Conservation (phyloP, 208 protist species). For the Wallacemonas collosoma region DNA sequence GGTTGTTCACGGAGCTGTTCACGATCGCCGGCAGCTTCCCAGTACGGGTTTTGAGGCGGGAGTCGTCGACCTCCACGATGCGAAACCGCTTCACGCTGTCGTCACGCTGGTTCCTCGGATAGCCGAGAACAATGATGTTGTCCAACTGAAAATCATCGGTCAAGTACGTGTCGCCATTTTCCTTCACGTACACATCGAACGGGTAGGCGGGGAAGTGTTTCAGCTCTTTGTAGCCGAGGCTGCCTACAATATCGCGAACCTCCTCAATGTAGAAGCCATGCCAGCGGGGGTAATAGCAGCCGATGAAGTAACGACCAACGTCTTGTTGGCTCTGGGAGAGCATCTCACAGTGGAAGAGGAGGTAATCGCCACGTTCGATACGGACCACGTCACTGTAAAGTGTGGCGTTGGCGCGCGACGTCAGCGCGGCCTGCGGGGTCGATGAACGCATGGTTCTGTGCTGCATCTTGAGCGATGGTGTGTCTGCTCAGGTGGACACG, state of each 20-base stretch:
- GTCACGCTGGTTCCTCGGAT: conserved; percentile 83
- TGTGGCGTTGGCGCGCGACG: conserved; percentile 29
- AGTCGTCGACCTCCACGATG: conserved; percentile 80
- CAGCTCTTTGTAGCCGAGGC: conserved; percentile 71
- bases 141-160: conserved; percentile 85
- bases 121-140: conserved; percentile 63
- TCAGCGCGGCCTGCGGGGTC: neutral
- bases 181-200: conserved; percentile 83
- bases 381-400: conserved; percentile 85
- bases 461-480: neutral
- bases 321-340: conserved; percentile 70
- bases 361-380: conserved; percentile 77
- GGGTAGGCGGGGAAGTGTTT: conserved; percentile 80
- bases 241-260: conserved; percentile 80
- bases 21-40: conserved; percentile 29
- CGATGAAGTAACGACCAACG: conserved; percentile 87
- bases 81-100: conserved; percentile 82
- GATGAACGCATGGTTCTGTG: neutral
- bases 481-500: too few relatives aligned
- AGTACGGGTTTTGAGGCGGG: conserved; percentile 54
- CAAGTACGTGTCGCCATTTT: conserved; percentile 73
- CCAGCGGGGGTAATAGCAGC: conserved; percentile 91
- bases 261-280: conserved; percentile 91
- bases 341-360: conserved; percentile 83
- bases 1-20: conserved; percentile 38